These are phyloP conservation scores for Coemansia sp. DNA, from an alignment of 192 early-diverging fungal species.

Conservation along the genomic window DNA sequence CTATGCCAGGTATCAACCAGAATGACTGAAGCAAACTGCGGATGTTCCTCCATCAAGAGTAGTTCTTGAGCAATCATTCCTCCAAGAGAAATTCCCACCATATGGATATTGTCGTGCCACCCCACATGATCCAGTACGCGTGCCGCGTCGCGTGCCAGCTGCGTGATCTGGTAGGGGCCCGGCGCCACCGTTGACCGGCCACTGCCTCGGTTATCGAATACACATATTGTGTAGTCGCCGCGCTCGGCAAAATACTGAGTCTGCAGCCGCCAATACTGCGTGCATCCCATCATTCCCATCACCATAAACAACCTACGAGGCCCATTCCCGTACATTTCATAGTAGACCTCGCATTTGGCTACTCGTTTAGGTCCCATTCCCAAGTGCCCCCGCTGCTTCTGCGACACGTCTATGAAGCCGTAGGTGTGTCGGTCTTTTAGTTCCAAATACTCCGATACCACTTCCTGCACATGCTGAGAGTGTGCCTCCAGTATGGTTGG, in stretches of 20 bases:
- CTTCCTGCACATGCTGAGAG: background rate
- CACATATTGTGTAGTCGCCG: conserved; percentile 66
- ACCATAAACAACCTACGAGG: conserved; percentile 68
- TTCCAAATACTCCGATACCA: conserved; percentile 27
- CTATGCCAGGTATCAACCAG: conserved; percentile 51
- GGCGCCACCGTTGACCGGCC: conserved; percentile 51
- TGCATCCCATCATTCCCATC: conserved; percentile 60
- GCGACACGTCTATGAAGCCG: conserved; percentile 25
- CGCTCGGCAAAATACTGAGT: conserved; percentile 63
- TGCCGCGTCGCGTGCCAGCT: conserved; percentile 73
- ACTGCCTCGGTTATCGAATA: conserved; percentile 85
- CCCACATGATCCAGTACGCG: conserved; percentile 69
- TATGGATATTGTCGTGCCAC: conserved; percentile 67
- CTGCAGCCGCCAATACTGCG: conserved; percentile 56
- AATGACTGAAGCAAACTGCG: conserved; percentile 29
- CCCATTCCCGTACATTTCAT: conserved; percentile 73
- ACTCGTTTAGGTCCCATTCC: conserved; percentile 11
- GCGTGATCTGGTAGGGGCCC: conserved; percentile 58
- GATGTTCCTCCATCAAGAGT: conserved; percentile 27
- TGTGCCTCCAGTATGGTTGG: no score
- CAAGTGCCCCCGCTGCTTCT: conserved; percentile 1
- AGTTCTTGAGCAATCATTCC: conserved; percentile 84
- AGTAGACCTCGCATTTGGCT: conserved; percentile 59
- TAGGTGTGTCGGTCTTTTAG: conserved; percentile 15
- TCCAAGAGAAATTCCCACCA: conserved; percentile 84